Evolutionary conservation across 495 filamentous ascomycete genomes (phyloP).

Genomic region (Tuber borchii): DNA sequence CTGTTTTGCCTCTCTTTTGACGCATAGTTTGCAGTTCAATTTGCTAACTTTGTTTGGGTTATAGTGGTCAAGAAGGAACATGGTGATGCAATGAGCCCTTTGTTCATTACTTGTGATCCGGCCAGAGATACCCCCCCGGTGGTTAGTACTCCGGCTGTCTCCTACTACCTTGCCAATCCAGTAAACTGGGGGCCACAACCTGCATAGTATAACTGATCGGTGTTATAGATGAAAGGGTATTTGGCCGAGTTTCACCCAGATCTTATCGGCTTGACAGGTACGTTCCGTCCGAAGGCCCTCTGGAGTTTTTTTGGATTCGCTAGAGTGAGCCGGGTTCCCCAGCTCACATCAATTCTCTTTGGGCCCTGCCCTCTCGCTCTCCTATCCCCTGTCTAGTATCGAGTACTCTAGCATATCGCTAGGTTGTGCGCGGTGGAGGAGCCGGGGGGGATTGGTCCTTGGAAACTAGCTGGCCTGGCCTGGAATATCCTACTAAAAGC

Average conservation of each 20-base stretch:
- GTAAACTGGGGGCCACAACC: neutral
- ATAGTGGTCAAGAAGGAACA: constrained; percentile 43
- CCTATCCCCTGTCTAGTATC: neutral
- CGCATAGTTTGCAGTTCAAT: neutral
- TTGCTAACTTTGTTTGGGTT: constrained; percentile 16
- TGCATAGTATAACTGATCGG: neutral
- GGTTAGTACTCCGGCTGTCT: constrained; percentile 17
- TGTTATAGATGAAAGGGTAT: constrained; percentile 60
- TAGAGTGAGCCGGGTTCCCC: neutral
- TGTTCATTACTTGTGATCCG: constrained; percentile 95
- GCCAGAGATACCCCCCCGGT: constrained; percentile 81
- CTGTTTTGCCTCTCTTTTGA: neutral
- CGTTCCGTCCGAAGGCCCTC: neutral
- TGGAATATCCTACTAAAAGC: constrained; percentile 6
- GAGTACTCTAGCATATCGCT: constrained; percentile 1
- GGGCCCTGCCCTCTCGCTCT: neutral
- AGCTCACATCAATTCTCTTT: neutral
- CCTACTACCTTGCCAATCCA: neutral
- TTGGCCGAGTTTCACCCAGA: constrained; percentile 85
- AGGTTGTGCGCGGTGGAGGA: neutral
- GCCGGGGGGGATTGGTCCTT: neutral
- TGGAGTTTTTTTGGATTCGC: neutral
- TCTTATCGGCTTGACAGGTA: constrained; percentile 71
- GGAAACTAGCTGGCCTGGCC: neutral
- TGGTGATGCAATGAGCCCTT: constrained; percentile 49